Evolutionary conservation across 2,329 filamentous ascomycete genomes (phyloP).

Genomic region (Plenodomus lindquistii): DNA sequence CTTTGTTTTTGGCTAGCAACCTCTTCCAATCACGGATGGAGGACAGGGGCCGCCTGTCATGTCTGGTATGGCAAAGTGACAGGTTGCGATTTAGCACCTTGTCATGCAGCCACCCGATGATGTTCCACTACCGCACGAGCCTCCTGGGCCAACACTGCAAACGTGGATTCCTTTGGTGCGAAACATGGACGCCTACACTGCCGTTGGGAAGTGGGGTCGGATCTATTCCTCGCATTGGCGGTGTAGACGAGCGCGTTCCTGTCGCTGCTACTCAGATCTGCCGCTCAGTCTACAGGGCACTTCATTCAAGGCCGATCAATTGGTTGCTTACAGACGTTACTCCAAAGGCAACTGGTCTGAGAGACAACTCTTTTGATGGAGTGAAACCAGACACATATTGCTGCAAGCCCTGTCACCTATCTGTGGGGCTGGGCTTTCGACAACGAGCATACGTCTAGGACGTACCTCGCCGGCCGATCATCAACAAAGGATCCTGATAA

Average conservation of each 20-base stretch:
- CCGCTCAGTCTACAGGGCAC: conserved; percentile 5
- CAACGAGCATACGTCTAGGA: conserved; percentile 13
- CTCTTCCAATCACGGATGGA: conserved; percentile 10
- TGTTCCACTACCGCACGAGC: conserved; percentile 36
- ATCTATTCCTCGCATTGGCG: conserved; percentile 20
- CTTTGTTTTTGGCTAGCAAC: conserved; percentile 6
- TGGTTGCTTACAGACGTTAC: not conserved
- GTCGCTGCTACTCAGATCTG: conserved; percentile 30
- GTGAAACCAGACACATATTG: conserved; percentile 13
- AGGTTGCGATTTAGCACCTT: conserved; percentile 31
- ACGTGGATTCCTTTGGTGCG: conserved; percentile 35
- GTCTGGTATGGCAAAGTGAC: conserved; percentile 18
- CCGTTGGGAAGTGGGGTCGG: conserved; percentile 5
- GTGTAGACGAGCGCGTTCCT: conserved; percentile 15
- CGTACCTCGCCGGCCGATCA: conserved; percentile 23
- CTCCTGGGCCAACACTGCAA: conserved; percentile 30
- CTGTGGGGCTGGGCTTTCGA: conserved; percentile 5
- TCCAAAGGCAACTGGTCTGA: no score
- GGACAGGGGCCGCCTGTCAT: conserved; percentile 14
- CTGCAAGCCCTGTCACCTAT: conserved; percentile 17
- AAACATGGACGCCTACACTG: conserved; percentile 19
- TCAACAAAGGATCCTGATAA: conserved; percentile 23
- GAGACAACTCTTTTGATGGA: not conserved
- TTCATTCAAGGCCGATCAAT: conserved; percentile 1
- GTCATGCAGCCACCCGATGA: conserved; percentile 35